Percentiles rank a stretch among this genome's conserved stretches.
phyloP scores from a whole-genome alignment of 2,329 filamentous ascomycete genomes.

The Calonectria pteridis region DNA sequence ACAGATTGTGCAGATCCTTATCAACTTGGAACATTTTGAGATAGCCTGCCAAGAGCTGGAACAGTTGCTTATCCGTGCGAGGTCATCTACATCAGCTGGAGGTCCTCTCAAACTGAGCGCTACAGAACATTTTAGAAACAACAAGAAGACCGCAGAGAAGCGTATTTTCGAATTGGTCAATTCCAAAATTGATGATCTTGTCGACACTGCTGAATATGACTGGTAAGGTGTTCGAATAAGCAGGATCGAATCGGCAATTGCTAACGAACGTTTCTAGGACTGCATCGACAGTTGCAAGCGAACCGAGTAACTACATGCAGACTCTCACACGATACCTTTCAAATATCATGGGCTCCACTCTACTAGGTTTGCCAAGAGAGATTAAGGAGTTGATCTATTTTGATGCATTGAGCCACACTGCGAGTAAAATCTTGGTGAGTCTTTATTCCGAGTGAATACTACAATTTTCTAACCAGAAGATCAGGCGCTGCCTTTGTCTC shows the following conservation, averaged over 20 bases:
- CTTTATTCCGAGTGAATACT: background rate
- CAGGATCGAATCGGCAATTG: background rate
- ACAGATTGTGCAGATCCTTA: constrained; percentile 98
- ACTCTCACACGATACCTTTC: constrained; percentile 92
- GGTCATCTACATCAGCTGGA: constrained; percentile 84
- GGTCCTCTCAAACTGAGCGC: constrained; percentile 84
- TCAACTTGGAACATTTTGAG: constrained; percentile 97
- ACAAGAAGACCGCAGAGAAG: constrained; percentile 97
- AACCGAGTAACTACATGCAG: constrained; percentile 94
- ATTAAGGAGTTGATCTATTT: constrained; percentile 99
- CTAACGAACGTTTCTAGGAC: constrained; percentile 54
- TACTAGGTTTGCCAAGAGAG: constrained; percentile 91
- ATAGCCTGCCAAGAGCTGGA: constrained; percentile 92
- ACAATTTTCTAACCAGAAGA: constrained; percentile 30
- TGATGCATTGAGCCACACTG: constrained; percentile 91
- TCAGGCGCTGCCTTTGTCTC: constrained; percentile 80
- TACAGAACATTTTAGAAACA: constrained; percentile 86
- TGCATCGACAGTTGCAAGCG: constrained; percentile 69
- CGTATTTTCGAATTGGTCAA: constrained; percentile 99
- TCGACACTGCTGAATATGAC: constrained; percentile 97
- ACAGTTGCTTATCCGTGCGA: constrained; percentile 84
- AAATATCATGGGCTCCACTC: constrained; percentile 96
- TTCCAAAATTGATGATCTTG: constrained; percentile 96
- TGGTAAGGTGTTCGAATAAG: constrained; percentile 66
- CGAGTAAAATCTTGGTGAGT: constrained; percentile 82